A percentile compares a stretch with the other conserved stretches of the same genome.
phyloP scores from a whole-genome alignment of 2,329 filamentous ascomycete genomes.

The Botryotinia globosa region DNA sequence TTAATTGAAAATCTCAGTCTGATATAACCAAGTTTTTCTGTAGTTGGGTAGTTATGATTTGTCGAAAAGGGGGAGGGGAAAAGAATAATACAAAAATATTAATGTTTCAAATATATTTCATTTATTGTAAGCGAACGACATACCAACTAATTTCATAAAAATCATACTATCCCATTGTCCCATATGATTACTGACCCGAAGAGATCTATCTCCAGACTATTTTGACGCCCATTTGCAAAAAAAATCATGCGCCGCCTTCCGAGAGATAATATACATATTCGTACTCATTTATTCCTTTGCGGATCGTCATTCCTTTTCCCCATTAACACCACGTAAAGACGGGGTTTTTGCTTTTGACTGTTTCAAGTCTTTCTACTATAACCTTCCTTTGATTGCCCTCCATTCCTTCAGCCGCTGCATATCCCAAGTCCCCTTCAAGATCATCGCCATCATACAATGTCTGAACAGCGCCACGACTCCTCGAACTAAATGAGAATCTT shows the following conservation, averaged over 20 bases:
- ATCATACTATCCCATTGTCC: not conserved
- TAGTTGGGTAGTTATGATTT: no score
- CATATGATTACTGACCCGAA: conserved; percentile 18
- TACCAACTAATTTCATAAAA: not conserved
- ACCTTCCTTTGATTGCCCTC: conserved; percentile 89
- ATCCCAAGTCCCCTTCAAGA: conserved; percentile 88
- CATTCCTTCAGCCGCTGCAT: conserved; percentile 89
- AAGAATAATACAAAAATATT: not conserved
- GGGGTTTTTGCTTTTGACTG: conserved; percentile 91
- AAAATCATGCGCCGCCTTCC: conserved; percentile 11
- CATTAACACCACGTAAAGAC: conserved; percentile 94
- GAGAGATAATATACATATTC: conserved; percentile 17
- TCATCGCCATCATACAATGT: conserved; percentile 66
- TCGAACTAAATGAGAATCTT: conserved; percentile 42
- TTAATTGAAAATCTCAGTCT: no score
- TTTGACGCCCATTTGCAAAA: conserved; percentile 9
- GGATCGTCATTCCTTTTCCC: conserved; percentile 9
- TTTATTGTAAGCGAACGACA: not conserved
- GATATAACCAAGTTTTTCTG: no score
- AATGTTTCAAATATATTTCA: not conserved
- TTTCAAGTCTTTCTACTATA: conserved; percentile 93
- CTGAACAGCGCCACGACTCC: conserved; percentile 36
- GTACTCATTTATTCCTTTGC: conserved; percentile 9
- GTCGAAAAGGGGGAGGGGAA: no score
- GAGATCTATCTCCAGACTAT: conserved; percentile 18